Conservation (phyloP, 202 grass and related monocot species). For the Alloteropsis angusta region DNA sequence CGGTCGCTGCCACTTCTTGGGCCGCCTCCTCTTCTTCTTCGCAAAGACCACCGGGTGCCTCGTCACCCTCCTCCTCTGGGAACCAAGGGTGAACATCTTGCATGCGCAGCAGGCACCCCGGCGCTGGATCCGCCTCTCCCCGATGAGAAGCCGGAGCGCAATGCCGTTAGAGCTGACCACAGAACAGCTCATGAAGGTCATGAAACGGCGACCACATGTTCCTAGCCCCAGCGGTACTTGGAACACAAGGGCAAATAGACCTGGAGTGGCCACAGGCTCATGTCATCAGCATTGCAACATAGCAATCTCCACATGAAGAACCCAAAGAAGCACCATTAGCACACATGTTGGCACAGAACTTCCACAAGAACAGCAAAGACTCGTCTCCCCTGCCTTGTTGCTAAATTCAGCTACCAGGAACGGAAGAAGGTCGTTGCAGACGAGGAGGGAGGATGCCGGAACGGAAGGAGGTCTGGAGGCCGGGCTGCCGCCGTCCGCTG, state of each 20-base stretch:
- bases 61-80: conserved; percentile 23
- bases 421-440: too few relatives aligned
- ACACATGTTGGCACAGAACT: not conserved
- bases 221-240: conserved; percentile 14
- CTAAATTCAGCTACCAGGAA: too few relatives aligned
- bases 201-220: conserved; percentile 54
- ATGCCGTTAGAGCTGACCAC: conserved; percentile 35
- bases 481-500: too few relatives aligned
- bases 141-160: not conserved
- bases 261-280: conserved; percentile 12
- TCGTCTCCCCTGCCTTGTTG: too few relatives aligned
- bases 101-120: conserved; percentile 14
- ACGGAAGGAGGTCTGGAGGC: too few relatives aligned
- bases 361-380: too few relatives aligned
- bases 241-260: not conserved
- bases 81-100: conserved; percentile 42
- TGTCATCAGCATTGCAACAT: conserved; percentile 4
- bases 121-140: conserved; percentile 11
- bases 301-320: not conserved
- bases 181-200: conserved; percentile 67
- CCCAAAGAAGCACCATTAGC: not conserved
- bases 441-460: too few relatives aligned
- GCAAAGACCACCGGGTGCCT: conserved; percentile 37
- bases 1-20: conserved; percentile 39
- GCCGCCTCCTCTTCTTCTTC: conserved; percentile 30